Conservation (phyloP, 805 yeast genomes). For the Zygotorulaspora chibaensis region DNA sequence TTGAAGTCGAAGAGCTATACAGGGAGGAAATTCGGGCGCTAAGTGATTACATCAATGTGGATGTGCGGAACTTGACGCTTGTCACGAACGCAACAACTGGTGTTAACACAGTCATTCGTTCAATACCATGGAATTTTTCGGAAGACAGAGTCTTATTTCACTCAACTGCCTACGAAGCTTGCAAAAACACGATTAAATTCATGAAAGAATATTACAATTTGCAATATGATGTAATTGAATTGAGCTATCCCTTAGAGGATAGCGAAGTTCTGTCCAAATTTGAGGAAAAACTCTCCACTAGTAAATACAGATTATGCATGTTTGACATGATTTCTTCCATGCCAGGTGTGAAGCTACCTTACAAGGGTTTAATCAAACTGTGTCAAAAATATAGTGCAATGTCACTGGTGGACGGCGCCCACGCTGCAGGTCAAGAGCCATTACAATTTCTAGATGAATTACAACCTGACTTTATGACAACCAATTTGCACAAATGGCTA, state of each 20-base stretch:
- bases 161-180: conserved; percentile 51
- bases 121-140: conserved; percentile 43
- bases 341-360: conserved; percentile 63
- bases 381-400: conserved; percentile 46
- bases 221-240: conserved; percentile 36
- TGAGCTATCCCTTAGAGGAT: conserved; percentile 44
- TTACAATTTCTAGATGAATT: conserved; percentile 38
- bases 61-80: conserved; percentile 46
- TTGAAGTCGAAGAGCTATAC: conserved; percentile 31
- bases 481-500: conserved; percentile 71
- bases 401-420: conserved; percentile 71
- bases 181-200: conserved; percentile 48
- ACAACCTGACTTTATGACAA: conserved; percentile 55
- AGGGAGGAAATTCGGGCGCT: conserved; percentile 36
- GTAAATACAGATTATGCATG: conserved; percentile 40
- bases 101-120: conserved; percentile 52
- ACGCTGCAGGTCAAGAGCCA: conserved; percentile 53
- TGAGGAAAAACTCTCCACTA: conserved; percentile 28
- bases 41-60: conserved; percentile 45
- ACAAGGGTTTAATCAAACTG: conserved; percentile 41
- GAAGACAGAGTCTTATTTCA: conserved; percentile 48
- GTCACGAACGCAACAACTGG: conserved; percentile 60
- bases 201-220: conserved; percentile 35
- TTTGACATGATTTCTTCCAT: conserved; percentile 57
- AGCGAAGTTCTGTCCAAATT: conserved; percentile 38